phyloP scores from a whole-genome alignment of 176 grass and related monocot genomes.

The Microstegium vimineum region DNA sequence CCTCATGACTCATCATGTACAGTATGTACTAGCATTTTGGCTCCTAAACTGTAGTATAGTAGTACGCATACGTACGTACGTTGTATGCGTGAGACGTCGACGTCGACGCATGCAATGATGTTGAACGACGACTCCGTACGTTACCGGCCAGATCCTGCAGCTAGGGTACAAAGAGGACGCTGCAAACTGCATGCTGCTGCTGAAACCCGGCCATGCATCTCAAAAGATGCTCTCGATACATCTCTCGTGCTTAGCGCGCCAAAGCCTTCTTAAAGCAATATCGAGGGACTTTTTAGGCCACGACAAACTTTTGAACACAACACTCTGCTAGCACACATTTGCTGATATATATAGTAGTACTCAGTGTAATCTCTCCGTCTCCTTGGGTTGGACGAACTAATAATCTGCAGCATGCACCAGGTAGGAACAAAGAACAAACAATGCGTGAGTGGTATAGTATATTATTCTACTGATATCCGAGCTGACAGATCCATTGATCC shows the following conservation, averaged over 20 bases:
- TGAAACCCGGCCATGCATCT: conserved; percentile 28
- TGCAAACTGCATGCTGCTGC: neutral
- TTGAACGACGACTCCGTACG: neutral
- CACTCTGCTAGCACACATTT: neutral
- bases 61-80: too few species aligned
- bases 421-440: conserved; percentile 1
- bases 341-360: neutral
- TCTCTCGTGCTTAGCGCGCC: conserved; percentile 44
- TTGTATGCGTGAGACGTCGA: neutral
- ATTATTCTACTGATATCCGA: neutral
- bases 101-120: neutral
- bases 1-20: too few species aligned
- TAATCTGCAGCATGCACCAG: neutral
- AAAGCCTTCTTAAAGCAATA: conserved; percentile 41
- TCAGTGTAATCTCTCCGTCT: neutral
- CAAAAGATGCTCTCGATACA: conserved; percentile 44
- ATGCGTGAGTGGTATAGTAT: neutral
- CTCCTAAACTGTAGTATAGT: too few species aligned
- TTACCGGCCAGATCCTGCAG: neutral
- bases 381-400: neutral
- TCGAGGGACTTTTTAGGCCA: conserved; percentile 37
- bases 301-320: conserved; percentile 32
- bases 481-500: conserved; percentile 4
- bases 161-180: conserved; percentile 35
- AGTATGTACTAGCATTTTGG: too few species aligned